Percentiles rank a stretch among this genome's conserved stretches.
These are phyloP conservation scores for Castanea crenata DNA, from an alignment of 306 rosid genomes.

Conservation along the genomic window DNA sequence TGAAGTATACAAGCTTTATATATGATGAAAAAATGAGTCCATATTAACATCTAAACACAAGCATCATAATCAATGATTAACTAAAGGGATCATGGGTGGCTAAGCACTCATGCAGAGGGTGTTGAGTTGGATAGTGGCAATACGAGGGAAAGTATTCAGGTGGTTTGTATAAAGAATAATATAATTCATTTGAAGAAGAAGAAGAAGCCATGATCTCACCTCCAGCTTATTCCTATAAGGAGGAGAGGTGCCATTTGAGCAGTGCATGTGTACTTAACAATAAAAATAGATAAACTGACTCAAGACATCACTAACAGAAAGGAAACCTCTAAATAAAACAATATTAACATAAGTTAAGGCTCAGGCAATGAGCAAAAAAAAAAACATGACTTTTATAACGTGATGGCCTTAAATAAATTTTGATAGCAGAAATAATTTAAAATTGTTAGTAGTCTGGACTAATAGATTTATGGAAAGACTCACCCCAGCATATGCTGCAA, in stretches of 20 bases:
- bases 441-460: neutral
- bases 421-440: neutral
- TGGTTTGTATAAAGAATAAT: neutral
- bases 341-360: neutral
- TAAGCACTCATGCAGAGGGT: neutral
- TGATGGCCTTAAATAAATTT: neutral
- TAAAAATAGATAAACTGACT: neutral
- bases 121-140: neutral
- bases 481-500: slow-evolving; percentile 79
- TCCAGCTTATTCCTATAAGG: neutral
- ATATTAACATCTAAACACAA: neutral
- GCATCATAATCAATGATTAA: neutral
- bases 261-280: too few species aligned
- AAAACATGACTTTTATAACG: too few species aligned
- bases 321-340: neutral
- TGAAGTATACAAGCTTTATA: neutral
- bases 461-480: slow-evolving; percentile 27
- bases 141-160: neutral
- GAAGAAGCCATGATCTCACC: neutral
- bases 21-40: neutral
- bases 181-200: neutral
- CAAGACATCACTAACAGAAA: neutral
- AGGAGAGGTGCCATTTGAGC: too few species aligned
- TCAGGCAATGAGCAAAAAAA: neutral
- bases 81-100: neutral